These are phyloP conservation scores for Madurella fahalii DNA, from an alignment of 2,329 filamentous ascomycete species.

Conservation along the genomic window DNA sequence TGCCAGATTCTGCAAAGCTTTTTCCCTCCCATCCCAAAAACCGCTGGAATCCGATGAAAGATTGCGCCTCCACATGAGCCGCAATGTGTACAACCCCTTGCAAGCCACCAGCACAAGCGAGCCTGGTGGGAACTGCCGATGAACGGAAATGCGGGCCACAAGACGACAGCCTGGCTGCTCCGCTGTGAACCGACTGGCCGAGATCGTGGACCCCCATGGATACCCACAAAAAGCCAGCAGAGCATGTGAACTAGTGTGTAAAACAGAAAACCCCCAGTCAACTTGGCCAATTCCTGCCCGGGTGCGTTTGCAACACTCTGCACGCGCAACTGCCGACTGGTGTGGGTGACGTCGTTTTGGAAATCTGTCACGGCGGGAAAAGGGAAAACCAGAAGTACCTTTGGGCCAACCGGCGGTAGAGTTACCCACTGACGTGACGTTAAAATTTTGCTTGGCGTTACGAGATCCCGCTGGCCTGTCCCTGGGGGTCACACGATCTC, in stretches of 20 bases:
- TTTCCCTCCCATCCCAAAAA: too few relatives aligned
- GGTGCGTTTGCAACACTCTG: not conserved
- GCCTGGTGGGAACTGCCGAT: conserved; percentile 7
- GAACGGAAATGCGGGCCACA: conserved; percentile 6
- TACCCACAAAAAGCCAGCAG: conserved; percentile 16
- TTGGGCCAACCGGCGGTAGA: not conserved
- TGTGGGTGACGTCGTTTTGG: conserved; percentile 7
- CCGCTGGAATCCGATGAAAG: too few relatives aligned
- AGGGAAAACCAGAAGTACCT: not conserved
- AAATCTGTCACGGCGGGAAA: conserved; percentile 3
- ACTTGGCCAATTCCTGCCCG: not conserved
- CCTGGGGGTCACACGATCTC: conserved; percentile 12
- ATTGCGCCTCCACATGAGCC: too few relatives aligned
- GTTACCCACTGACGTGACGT: not conserved
- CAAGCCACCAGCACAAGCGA: not conserved
- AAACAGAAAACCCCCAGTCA: conserved; percentile 18
- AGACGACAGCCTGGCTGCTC: not conserved
- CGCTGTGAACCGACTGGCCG: not conserved
- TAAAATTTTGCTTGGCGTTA: conserved; percentile 20
- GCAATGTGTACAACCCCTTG: too few relatives aligned
- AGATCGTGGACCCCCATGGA: conserved; percentile 1
- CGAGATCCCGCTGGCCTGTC: conserved; percentile 8
- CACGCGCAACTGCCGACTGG: conserved; percentile 2
- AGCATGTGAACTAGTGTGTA: conserved; percentile 21
- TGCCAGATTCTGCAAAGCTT: too few relatives aligned